Percentiles rank a stretch among this genome's conserved stretches.
Conservation (phyloP, 768 basidiomycete species). For the Boletus patriciae region DNA sequence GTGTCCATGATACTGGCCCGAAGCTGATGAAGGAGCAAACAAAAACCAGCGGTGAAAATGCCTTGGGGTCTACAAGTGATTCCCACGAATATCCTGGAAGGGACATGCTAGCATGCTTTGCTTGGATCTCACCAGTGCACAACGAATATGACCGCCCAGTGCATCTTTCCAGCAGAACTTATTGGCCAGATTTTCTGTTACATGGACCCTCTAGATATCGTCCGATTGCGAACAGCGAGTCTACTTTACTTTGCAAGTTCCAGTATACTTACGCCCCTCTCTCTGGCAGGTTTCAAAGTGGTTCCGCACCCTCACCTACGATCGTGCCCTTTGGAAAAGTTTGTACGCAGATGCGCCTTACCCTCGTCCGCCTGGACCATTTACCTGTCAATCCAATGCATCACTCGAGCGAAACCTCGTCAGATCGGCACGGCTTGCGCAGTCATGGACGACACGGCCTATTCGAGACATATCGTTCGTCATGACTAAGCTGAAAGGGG, state of each 20-base stretch:
- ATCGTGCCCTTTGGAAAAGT: background rate
- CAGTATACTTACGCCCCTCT: background rate
- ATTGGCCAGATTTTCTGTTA: background rate
- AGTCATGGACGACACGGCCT: constrained; percentile 2
- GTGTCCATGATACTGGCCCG: constrained; percentile 21
- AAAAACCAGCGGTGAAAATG: background rate
- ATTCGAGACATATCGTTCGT: background rate
- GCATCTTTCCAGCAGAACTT: constrained; percentile 1
- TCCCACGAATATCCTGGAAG: constrained; percentile 8
- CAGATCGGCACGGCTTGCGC: background rate
- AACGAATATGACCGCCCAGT: background rate
- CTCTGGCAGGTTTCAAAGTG: background rate
- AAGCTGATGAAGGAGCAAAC: background rate
- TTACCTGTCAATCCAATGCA: background rate
- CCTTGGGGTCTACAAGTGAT: constrained; percentile 2
- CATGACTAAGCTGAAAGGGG: background rate
- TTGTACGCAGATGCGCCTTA: background rate
- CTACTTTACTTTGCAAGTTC: background rate
- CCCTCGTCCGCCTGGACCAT: background rate
- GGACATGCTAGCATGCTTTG: too few relatives aligned
- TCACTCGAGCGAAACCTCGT: constrained; percentile 4
- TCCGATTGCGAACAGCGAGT: constrained; percentile 1
- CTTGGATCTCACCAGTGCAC: too few relatives aligned
- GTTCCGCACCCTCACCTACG: background rate
- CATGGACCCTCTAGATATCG: background rate